Evolutionary conservation across 164 flowering plant species (phyloP).

Genomic region (Annona cherimola): DNA sequence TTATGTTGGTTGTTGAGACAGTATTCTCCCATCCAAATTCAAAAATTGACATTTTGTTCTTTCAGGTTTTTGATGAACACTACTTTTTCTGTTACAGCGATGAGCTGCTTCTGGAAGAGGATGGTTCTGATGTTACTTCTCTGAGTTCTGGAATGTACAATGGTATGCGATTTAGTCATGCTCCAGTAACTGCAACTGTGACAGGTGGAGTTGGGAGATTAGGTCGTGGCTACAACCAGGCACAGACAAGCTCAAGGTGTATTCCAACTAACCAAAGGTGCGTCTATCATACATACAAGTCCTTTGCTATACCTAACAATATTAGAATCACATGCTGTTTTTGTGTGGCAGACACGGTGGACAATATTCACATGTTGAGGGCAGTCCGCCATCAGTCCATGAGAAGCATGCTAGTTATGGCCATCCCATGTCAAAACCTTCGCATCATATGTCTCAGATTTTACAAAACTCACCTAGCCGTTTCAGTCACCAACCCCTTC

Average conservation of each 20-base stretch:
- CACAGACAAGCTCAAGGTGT: conserved; percentile 24
- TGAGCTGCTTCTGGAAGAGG: conserved; percentile 89
- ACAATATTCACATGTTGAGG: conserved; percentile 48
- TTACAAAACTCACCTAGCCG: conserved; percentile 71
- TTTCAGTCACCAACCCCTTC: conserved; percentile 63
- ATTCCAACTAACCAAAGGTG: conserved; percentile 46
- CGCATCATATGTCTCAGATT: conserved; percentile 41
- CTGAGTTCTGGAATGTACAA: conserved; percentile 43
- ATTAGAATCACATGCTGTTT: background rate
- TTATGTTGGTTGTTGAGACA: background rate
- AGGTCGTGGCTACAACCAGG: conserved; percentile 21
- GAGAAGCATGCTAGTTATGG: conserved; percentile 39
- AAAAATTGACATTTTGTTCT: background rate
- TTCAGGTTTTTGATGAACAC: background rate
- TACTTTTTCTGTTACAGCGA: conserved; percentile 45
- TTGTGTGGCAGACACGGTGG: conserved; percentile 48
- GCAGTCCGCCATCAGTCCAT: conserved; percentile 47
- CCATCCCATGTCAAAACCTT: conserved; percentile 38
- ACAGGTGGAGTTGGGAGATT: conserved; percentile 44
- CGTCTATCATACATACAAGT: background rate
- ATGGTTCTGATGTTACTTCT: conserved; percentile 41
- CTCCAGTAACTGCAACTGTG: conserved; percentile 30
- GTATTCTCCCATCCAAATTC: background rate
- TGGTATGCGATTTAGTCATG: conserved; percentile 44
- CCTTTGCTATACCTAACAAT: background rate